Evolutionary conservation across 805 yeast genomes (phyloP).

Genomic region (Yarrowia divulgata): DNA sequence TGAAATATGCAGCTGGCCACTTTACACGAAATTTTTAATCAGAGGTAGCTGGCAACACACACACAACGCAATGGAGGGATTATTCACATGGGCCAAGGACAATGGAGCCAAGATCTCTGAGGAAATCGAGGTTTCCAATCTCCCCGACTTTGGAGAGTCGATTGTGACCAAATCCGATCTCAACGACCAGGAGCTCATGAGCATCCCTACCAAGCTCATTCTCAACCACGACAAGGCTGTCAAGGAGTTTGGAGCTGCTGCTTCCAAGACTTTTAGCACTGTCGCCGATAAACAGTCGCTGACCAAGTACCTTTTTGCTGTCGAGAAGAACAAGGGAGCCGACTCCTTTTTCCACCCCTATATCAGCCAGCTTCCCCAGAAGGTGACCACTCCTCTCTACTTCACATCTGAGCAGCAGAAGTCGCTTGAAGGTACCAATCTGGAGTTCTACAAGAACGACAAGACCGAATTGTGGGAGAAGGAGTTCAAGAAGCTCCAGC

Average conservation of each 20-base stretch:
- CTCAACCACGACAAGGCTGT: constrained; percentile 43
- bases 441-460: constrained; percentile 62
- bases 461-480: constrained; percentile 57
- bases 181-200: constrained; percentile 37
- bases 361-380: constrained; percentile 58
- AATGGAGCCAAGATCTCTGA: constrained; percentile 38
- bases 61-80: constrained; percentile 25
- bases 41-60: neutral
- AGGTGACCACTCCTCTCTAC: constrained; percentile 66
- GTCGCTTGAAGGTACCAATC: constrained; percentile 71
- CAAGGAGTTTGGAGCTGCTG: constrained; percentile 40
- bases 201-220: constrained; percentile 41
- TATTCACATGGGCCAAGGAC: constrained; percentile 40
- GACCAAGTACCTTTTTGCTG: constrained; percentile 31
- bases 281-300: constrained; percentile 30
- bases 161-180: constrained; percentile 40
- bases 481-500: constrained; percentile 57
- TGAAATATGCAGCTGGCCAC: neutral
- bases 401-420: constrained; percentile 58
- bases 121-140: constrained; percentile 30
- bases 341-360: constrained; percentile 53
- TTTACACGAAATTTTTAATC: constrained; percentile 16
- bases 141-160: constrained; percentile 41
- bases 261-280: constrained; percentile 7
- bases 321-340: constrained; percentile 34